Conservation (phyloP, 495 filamentous ascomycete genomes). For the Aspergillus sparsus region DNA sequence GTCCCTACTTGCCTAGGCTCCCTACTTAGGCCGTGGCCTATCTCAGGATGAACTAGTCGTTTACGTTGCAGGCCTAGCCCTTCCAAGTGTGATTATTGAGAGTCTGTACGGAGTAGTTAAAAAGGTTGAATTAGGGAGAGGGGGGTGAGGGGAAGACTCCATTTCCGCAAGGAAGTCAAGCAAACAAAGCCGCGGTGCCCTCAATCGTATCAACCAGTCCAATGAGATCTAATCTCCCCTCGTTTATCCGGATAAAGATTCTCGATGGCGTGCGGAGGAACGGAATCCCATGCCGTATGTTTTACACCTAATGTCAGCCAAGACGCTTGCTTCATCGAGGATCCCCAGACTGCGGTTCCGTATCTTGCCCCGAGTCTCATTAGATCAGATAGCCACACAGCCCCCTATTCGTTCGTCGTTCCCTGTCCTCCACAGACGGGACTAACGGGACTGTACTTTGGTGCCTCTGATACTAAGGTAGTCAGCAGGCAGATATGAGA, state of each 20-base stretch:
- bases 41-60: background rate
- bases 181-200: background rate
- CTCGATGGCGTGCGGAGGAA: background rate
- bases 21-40: background rate
- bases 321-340: background rate
- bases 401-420: background rate
- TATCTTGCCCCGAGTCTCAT: background rate
- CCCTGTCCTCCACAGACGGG: background rate
- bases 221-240: slow-evolving; percentile 1
- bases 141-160: background rate
- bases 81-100: background rate
- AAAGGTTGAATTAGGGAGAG: background rate
- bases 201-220: background rate
- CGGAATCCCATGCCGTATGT: slow-evolving; percentile 4
- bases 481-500: too few relatives aligned
- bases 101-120: background rate
- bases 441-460: too few relatives aligned
- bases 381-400: slow-evolving; percentile 1
- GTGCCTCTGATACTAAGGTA: too few relatives aligned
- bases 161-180: background rate
- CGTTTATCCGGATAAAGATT: slow-evolving; percentile 2
- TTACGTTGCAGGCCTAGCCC: background rate
- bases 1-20: background rate
- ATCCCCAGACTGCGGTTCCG: background rate
- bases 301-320: slow-evolving; percentile 10